phyloP scores from a whole-genome alignment of 495 filamentous ascomycete genomes.

The Mycothermus thermophilus region DNA sequence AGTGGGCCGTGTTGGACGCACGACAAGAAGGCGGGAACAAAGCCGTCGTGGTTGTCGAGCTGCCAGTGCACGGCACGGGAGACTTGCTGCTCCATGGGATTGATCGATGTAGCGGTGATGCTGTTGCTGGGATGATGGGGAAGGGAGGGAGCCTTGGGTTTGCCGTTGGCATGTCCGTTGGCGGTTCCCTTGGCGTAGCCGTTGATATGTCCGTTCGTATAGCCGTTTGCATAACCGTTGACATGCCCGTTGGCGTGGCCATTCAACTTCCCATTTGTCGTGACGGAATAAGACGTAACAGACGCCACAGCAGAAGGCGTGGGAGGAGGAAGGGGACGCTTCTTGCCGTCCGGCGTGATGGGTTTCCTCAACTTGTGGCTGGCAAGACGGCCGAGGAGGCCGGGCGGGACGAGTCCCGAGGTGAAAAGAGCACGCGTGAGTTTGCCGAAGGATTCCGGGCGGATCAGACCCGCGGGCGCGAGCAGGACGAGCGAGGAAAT shows the following conservation, averaged over 20 bases:
- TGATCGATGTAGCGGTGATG: conserved; percentile 7
- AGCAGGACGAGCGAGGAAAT: conserved; percentile 56
- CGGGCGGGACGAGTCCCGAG: conserved; percentile 31
- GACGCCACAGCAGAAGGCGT: no score
- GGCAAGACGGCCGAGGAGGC: conserved; percentile 24
- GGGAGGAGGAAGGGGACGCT: not conserved
- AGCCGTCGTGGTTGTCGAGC: conserved; percentile 37
- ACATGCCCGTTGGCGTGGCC: no score
- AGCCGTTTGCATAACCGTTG: no score
- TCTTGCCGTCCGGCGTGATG: conserved; percentile 23
- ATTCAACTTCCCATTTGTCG: no score
- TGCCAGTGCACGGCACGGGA: conserved; percentile 38
- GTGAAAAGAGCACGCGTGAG: conserved; percentile 48
- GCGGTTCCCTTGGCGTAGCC: not conserved
- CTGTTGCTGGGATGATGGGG: conserved; percentile 10
- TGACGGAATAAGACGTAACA: no score
- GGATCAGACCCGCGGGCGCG: conserved; percentile 60
- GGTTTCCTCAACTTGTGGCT: conserved; percentile 25
- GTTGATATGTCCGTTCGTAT: no score
- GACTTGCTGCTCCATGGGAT: conserved; percentile 19
- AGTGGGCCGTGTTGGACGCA: conserved; percentile 37
- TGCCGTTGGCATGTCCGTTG: not conserved
- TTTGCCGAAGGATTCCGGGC: conserved; percentile 46
- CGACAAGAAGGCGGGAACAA: conserved; percentile 36
- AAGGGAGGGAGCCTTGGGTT: conserved; percentile 17